These are phyloP conservation scores for Bolboschoenoplectus hybrid DNA, from an alignment of 202 grass and related monocot genomes.

Conservation along the genomic window DNA sequence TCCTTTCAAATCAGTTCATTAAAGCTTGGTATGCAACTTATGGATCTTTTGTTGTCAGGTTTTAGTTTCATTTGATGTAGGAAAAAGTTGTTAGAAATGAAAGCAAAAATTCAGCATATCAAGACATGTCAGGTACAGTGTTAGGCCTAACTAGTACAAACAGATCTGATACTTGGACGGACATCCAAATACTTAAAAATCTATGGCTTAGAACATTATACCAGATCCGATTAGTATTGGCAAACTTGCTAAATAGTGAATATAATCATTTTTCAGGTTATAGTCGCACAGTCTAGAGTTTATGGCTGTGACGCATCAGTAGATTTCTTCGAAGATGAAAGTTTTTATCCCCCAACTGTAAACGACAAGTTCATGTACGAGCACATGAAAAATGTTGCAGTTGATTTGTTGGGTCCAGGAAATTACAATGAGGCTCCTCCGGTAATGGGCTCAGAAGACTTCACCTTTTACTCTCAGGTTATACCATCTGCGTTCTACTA, in stretches of 20 bases:
- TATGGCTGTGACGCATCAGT: conserved; percentile 60
- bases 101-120: neutral
- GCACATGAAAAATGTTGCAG: conserved; percentile 55
- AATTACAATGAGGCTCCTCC: conserved; percentile 68
- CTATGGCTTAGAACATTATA: neutral
- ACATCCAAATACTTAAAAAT: neutral
- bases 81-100: neutral
- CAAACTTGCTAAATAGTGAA: neutral
- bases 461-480: conserved; percentile 86
- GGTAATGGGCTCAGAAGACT: conserved; percentile 94
- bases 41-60: neutral
- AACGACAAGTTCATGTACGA: conserved; percentile 74
- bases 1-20: neutral
- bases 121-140: neutral
- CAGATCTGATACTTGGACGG: conserved; percentile 1
- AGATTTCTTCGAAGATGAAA: conserved; percentile 94
- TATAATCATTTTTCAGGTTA: conserved; percentile 45
- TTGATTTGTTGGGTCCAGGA: conserved; percentile 46
- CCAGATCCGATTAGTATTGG: conserved; percentile 1
- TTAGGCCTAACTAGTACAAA: conserved; percentile 5
- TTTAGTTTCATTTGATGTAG: conserved; percentile 3
- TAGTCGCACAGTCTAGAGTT: conserved; percentile 65
- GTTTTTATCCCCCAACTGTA: conserved; percentile 89
- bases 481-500: conserved; percentile 83
- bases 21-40: neutral